phyloP scores from a whole-genome alignment of 345 rosid species.

The Aethionema arabicum region DNA sequence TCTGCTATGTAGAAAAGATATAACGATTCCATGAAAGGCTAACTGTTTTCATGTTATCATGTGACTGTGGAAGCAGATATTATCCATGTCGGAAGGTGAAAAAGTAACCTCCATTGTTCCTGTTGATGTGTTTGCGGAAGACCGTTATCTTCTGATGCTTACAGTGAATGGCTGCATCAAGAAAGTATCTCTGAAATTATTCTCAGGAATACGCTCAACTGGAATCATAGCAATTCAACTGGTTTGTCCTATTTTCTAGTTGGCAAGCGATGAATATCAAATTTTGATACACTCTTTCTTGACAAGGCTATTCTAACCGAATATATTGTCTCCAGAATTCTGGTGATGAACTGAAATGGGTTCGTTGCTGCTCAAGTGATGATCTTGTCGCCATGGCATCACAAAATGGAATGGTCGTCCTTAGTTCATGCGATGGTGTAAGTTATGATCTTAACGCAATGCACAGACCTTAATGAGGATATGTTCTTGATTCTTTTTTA shows the following conservation, averaged over 20 bases:
- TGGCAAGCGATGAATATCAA: not conserved
- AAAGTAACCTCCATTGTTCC: constrained; percentile 96
- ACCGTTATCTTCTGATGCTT: constrained; percentile 88
- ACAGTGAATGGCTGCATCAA: constrained; percentile 94
- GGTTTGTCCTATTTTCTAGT: constrained; percentile 51
- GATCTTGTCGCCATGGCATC: constrained; percentile 98
- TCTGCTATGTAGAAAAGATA: constrained; percentile 1
- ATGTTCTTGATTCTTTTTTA: constrained; percentile 1
- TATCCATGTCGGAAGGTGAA: constrained; percentile 88
- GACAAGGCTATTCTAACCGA: constrained; percentile 9
- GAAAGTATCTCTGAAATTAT: constrained; percentile 77
- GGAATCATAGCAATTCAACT: constrained; percentile 96
- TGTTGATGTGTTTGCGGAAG: constrained; percentile 75
- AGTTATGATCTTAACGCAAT: constrained; percentile 19
- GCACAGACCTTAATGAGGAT: not conserved
- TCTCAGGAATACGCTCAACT: constrained; percentile 88
- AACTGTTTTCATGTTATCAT: constrained; percentile 5
- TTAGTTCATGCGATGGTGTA: constrained; percentile 78
- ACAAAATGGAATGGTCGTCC: constrained; percentile 86
- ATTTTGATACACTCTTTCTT: constrained; percentile 1
- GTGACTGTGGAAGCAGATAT: constrained; percentile 51
- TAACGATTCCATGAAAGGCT: constrained; percentile 20
- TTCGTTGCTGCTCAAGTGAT: constrained; percentile 74
- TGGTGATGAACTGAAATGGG: constrained; percentile 95
- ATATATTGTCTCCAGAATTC: constrained; percentile 59